Base-by-base conservation (phyloP, 1,139 yeast genomes). In the Nakaseomyces uthaithaninus region DNA sequence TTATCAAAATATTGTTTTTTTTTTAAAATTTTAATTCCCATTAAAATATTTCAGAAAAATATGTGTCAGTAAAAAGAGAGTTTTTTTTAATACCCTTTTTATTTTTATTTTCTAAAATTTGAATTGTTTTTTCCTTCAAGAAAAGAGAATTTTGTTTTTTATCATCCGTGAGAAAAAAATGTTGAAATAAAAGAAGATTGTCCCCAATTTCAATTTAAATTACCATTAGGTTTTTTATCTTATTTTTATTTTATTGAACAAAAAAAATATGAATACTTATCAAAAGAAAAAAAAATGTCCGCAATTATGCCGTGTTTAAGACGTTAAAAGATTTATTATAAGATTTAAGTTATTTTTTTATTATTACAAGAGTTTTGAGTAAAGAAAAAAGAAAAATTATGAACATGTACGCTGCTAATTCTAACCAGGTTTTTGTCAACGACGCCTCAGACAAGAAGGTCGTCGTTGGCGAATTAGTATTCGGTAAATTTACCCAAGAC, bases 391-490 rank as follows among this genome's bases (percentile, higher is more conserved):
- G 18, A 28, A 17, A 14, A 28, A 28, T 19, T 31, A 31, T 31
- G 35, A 31, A 31, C 15, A 31, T 31, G 35, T 31, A 31, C 35
- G 35, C 25, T 17, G 25, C 35, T 31, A 19, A 31, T 16, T 31
- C 35, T 12, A 31, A 31, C 14, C 12, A 31, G 11, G 25, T 31
- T 4, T 31, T 31, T 20, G 25, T 17, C 35, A 19, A 31, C 25
- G 35, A 31, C 17, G 17, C 35, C 35, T 19, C 24, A 12, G 25
- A 19, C 3, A 31, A 31, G 35, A 31, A 31, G 25, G 35, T 31
- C 35, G 53, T 67, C 41, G 57, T 67, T 45, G 73, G 72, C 47
- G 73, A 69, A 54, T 60, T 67, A 16, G 64, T 66, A 42, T 67
- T 68, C 49, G 65, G 59, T 44, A 62, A 65, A 37, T 66, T 67